These are phyloP conservation scores for Athelia sp. DNA, from an alignment of 1,284 basidiomycete genomes.

Conservation along the genomic window DNA sequence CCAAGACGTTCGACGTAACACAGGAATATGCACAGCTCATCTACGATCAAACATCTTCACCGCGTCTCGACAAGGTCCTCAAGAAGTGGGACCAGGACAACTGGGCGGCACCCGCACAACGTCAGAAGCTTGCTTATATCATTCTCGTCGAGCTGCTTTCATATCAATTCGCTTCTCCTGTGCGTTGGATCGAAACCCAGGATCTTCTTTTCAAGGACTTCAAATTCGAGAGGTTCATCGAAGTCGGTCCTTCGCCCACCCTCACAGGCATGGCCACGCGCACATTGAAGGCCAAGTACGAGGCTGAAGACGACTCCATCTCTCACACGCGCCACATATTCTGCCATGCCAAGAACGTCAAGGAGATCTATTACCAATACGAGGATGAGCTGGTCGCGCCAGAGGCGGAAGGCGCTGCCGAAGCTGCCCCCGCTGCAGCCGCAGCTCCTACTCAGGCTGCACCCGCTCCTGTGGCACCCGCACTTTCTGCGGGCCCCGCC, in stretches of 20 bases:
- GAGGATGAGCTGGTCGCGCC: constrained; percentile 77
- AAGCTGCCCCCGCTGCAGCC: constrained; percentile 36
- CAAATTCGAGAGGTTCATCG: constrained; percentile 91
- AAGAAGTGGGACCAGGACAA: constrained; percentile 90
- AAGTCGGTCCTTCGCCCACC: constrained; percentile 94
- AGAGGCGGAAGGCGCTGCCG: constrained; percentile 34
- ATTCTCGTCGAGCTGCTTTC: constrained; percentile 96
- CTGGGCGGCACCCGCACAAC: constrained; percentile 80
- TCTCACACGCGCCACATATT: constrained; percentile 80
- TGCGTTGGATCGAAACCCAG: constrained; percentile 99
- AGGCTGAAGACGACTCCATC: constrained; percentile 82
- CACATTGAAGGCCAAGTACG: constrained; percentile 96
- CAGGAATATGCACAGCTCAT: constrained; percentile 92
- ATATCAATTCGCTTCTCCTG: constrained; percentile 94
- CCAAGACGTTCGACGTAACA: constrained; percentile 89
- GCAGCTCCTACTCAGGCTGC: constrained; percentile 39
- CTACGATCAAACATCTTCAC: constrained; percentile 92
- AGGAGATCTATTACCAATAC: constrained; percentile 97
- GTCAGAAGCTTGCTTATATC: constrained; percentile 91
- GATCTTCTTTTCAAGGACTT: constrained; percentile 90
- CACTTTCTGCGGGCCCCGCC: constrained; percentile 56
- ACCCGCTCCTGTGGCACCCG: constrained; percentile 37
- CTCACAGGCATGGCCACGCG: constrained; percentile 95
- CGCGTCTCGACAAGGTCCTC: constrained; percentile 89
- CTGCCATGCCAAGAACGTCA: constrained; percentile 92